A percentile compares a stretch with the other conserved stretches of the same genome.
Evolutionary conservation across 345 rosid genomes (phyloP).

Genomic region (Gossypium arboreum): DNA sequence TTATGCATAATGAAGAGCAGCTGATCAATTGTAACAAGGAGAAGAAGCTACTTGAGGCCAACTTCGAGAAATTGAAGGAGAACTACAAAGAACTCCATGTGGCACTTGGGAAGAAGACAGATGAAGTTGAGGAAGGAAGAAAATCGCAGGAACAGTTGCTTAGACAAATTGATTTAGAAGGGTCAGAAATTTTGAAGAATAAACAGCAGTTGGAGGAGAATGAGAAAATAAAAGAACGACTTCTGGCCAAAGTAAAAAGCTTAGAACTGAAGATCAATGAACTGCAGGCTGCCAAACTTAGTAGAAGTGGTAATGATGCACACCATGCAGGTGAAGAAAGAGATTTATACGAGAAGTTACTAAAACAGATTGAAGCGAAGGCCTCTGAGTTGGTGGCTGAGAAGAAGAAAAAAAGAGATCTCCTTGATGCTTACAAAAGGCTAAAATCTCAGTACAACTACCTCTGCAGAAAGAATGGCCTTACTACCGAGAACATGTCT

Average conservation of each 20-base stretch:
- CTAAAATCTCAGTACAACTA: constrained; percentile 63
- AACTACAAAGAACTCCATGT: constrained; percentile 37
- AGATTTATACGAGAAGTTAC: constrained; percentile 34
- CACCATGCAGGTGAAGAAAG: constrained; percentile 26
- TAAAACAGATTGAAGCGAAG: constrained; percentile 37
- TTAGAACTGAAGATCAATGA: constrained; percentile 40
- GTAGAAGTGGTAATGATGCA: constrained; percentile 23
- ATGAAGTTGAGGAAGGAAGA: constrained; percentile 40
- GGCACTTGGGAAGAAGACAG: constrained; percentile 32
- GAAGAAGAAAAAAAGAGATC: constrained; percentile 41
- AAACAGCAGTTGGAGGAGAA: constrained; percentile 34
- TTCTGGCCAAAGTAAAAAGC: constrained; percentile 31
- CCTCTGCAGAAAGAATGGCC: constrained; percentile 48
- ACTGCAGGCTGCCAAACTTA: constrained; percentile 29
- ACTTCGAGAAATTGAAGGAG: constrained; percentile 41
- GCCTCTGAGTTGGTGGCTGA: constrained; percentile 38
- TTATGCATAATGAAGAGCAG: constrained; percentile 28
- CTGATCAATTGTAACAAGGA: constrained; percentile 33
- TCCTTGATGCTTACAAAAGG: constrained; percentile 44
- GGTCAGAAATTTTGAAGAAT: constrained; percentile 27
- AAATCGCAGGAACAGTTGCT: constrained; percentile 32
- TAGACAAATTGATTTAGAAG: constrained; percentile 34
- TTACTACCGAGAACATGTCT: constrained; percentile 40
- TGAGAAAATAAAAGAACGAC: constrained; percentile 35
- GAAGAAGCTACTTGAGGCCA: constrained; percentile 33